Evolutionary conservation across 1,284 basidiomycete species (phyloP).

Genomic region (Papiliotrema flavescens): DNA sequence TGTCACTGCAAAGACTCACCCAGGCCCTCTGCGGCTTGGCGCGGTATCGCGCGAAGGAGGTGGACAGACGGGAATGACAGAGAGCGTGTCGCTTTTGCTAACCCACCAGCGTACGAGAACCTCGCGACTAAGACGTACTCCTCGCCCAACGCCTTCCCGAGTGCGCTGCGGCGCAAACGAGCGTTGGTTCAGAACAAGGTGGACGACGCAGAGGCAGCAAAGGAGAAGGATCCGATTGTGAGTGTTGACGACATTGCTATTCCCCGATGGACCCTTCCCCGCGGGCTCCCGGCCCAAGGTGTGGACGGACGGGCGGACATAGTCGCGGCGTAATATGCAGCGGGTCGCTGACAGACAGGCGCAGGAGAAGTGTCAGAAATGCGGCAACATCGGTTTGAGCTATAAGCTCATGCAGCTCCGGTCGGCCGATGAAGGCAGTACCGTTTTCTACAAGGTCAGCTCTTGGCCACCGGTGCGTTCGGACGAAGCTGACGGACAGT

Average conservation of each 20-base stretch:
- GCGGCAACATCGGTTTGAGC: constrained; percentile 64
- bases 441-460: constrained; percentile 57
- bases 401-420: constrained; percentile 60
- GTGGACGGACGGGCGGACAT: too few species aligned
- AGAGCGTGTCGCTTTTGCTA: too few species aligned
- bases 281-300: too few species aligned
- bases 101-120: constrained; percentile 78
- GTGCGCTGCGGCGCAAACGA: constrained; percentile 76
- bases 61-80: too few species aligned
- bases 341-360: constrained; percentile 55
- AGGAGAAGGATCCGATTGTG: constrained; percentile 62
- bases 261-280: too few species aligned
- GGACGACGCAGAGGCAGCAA: constrained; percentile 68
- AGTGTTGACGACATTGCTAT: constrained; percentile 21
- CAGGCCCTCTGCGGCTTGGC: too few species aligned
- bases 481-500: constrained; percentile 26
- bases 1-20: too few species aligned
- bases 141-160: constrained; percentile 91
- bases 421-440: constrained; percentile 86
- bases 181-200: constrained; percentile 80
- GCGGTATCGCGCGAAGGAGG: too few species aligned
- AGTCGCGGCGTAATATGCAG: too few species aligned
- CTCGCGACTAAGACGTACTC: constrained; percentile 85
- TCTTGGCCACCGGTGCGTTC: background rate
- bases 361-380: constrained; percentile 87